Percentiles rank a stretch among this genome's conserved stretches.
Evolutionary conservation across 2,329 filamentous ascomycete species (phyloP).

Genomic region (Diplodia seriata): DNA sequence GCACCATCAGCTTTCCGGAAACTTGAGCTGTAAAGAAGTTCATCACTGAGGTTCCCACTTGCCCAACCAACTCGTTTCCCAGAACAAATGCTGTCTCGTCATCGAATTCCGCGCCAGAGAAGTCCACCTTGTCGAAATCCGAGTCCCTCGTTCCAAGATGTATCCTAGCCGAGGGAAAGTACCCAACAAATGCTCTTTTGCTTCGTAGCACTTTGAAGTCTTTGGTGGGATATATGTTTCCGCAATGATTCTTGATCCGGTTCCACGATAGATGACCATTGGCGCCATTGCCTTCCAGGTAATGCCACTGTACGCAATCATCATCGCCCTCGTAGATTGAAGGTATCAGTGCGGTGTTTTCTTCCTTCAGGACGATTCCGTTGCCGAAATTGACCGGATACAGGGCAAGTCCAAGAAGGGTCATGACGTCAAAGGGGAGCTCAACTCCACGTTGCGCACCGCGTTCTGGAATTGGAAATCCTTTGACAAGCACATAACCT

Average conservation of each 20-base stretch:
- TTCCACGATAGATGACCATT: background rate
- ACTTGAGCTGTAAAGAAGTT: background rate
- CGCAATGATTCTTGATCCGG: background rate
- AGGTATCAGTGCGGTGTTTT: background rate
- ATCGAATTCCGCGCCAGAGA: background rate
- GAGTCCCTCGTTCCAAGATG: constrained; percentile 9
- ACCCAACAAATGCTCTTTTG: constrained; percentile 9
- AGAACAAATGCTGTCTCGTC: background rate
- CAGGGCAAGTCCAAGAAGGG: background rate
- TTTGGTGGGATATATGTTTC: background rate
- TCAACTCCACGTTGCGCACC: background rate
- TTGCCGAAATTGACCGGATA: background rate
- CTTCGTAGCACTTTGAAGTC: background rate
- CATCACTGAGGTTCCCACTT: constrained; percentile 1
- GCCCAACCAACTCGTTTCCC: background rate
- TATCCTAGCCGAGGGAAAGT: background rate
- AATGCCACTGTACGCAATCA: background rate
- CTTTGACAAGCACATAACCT: background rate
- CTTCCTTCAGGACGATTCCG: background rate
- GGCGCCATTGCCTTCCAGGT: background rate
- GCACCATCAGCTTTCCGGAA: background rate
- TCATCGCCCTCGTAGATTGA: background rate
- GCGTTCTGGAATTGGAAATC: background rate
- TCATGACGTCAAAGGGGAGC: constrained; percentile 4
- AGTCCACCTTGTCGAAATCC: background rate